Conservation (phyloP, 1,139 yeast genomes). For the Geotrichum carabidarum region DNA sequence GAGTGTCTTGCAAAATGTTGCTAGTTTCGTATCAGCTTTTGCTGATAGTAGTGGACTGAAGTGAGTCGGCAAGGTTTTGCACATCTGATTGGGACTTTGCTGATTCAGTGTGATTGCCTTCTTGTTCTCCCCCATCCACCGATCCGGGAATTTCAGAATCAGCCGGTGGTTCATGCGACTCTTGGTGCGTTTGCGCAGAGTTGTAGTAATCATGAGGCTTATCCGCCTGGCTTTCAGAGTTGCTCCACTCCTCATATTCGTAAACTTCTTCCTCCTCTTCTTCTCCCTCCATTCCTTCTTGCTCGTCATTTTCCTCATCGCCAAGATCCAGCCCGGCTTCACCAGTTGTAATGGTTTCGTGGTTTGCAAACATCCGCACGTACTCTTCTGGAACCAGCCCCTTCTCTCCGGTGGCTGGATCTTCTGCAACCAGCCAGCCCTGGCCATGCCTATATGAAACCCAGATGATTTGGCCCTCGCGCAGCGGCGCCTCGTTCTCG, state of each 20-base stretch:
- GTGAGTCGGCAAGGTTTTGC: no score
- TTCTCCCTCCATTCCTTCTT: background rate
- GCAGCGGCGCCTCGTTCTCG: conserved; percentile 77
- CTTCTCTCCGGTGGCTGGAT: conserved; percentile 69
- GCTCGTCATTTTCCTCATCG: background rate
- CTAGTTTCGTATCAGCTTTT: no score
- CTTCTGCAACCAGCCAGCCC: conserved; percentile 96
- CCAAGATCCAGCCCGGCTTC: background rate
- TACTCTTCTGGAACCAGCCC: conserved; percentile 96
- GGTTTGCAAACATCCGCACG: conserved; percentile 48
- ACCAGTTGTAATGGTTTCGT: background rate
- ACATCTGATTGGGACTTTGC: no score
- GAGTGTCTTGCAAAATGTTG: no score
- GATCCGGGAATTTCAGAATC: no score
- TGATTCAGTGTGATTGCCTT: no score
- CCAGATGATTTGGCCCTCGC: conserved; percentile 80
- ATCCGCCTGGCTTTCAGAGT: no score
- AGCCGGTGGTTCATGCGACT: no score
- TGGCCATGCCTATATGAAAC: conserved; percentile 91
- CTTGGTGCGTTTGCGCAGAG: no score
- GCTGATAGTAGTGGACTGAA: no score
- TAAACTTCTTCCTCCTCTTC: background rate
- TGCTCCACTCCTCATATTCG: background rate
- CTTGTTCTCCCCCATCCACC: no score
- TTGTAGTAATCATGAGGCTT: no score